phyloP scores from a whole-genome alignment of 2,329 filamentous ascomycete species.

The Madurella mycetomatis region DNA sequence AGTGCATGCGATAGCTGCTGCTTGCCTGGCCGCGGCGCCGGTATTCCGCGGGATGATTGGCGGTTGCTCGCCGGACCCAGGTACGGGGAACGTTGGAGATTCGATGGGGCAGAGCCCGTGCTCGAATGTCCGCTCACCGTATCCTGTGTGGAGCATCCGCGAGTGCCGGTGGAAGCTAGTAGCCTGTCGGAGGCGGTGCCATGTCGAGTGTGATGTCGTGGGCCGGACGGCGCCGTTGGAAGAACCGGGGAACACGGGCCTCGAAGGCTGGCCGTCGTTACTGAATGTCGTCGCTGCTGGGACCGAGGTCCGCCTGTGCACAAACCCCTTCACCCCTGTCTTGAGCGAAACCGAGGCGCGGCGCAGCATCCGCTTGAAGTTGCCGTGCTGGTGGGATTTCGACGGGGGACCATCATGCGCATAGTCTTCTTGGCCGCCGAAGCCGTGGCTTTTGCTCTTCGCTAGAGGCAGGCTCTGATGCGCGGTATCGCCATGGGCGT shows the following conservation, averaged over 20 bases:
- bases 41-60: slow-evolving; percentile 57
- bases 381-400: slow-evolving; percentile 28
- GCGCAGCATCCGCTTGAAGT: slow-evolving; percentile 49
- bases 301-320: slow-evolving; percentile 45
- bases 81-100: slow-evolving; percentile 40
- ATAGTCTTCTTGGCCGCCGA: slow-evolving; percentile 4
- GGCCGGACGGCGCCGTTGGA: slow-evolving; percentile 31
- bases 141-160: slow-evolving; percentile 42
- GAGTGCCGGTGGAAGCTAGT: slow-evolving; percentile 47
- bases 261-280: slow-evolving; percentile 32
- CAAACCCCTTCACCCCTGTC: slow-evolving; percentile 40
- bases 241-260: slow-evolving; percentile 22
- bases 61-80: slow-evolving; percentile 49
- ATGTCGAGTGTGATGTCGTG: slow-evolving; percentile 46
- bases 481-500: slow-evolving; percentile 29
- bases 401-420: slow-evolving; percentile 8
- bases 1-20: slow-evolving; percentile 56
- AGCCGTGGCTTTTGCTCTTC: slow-evolving; percentile 27
- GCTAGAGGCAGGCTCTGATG: slow-evolving; percentile 27
- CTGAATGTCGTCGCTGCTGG: slow-evolving; percentile 27
- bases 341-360: slow-evolving; percentile 52
- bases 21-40: slow-evolving; percentile 57
- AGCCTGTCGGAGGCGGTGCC: slow-evolving; percentile 49
- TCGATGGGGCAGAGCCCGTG: slow-evolving; percentile 33
- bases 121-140: slow-evolving; percentile 27